Evolutionary conservation across 352 stramenopile genomes (phyloP).

Genomic region (Aphanomyces astaci): DNA sequence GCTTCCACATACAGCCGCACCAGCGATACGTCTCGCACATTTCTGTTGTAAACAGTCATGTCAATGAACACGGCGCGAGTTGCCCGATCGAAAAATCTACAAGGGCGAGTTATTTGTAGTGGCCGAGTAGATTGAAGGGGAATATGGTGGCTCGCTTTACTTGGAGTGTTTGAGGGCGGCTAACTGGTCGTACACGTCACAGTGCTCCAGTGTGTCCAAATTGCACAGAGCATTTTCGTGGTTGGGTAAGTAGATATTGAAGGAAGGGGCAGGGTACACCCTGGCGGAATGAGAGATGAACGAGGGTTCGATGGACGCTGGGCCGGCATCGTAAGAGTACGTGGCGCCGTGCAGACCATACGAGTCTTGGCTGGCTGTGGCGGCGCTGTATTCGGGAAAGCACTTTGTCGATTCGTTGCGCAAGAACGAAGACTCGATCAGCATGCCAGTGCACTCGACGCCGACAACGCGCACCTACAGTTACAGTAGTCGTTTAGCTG

Average conservation of each 20-base stretch:
- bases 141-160: no score
- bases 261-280: conserved; percentile 1
- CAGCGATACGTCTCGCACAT: background rate
- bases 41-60: conserved; percentile 14
- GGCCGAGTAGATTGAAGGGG: background rate
- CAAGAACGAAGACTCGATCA: background rate
- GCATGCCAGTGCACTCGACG: background rate
- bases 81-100: conserved; percentile 15
- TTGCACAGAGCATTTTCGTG: background rate
- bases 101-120: background rate
- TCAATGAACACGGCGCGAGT: conserved; percentile 15
- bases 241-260: conserved; percentile 16
- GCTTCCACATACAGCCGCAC: conserved; percentile 1
- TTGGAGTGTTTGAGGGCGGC: conserved; percentile 13
- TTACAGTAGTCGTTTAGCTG: no score
- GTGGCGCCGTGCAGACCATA: background rate
- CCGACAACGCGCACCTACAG: conserved; percentile 9
- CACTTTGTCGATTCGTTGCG: conserved; percentile 7
- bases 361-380: background rate
- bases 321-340: background rate
- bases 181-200: conserved; percentile 1
- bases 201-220: background rate
- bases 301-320: background rate
- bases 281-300: conserved; percentile 2
- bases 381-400: conserved; percentile 9